Evolutionary conservation across 192 early-diverging fungal genomes (phyloP), one percentile per base, ranked within the genome.

Genomic region (Backusella macrospora): DNA sequence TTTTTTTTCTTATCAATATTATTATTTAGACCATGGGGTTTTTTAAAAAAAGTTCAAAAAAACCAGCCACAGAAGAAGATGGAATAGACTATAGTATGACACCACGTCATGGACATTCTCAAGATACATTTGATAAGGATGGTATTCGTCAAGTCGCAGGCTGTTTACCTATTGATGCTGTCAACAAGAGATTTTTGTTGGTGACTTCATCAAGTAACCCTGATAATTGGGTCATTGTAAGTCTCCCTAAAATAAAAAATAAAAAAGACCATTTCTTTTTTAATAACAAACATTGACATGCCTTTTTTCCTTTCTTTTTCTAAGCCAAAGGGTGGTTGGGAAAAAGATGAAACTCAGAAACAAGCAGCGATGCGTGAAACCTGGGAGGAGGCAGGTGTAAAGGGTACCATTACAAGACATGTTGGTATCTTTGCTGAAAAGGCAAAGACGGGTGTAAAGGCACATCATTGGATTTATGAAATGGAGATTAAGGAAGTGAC

Each of bases 261-360:
- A n/a, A n/a, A n/a, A n/a, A n/a, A 29, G 44, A 14, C 37, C 26
- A 16, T 38, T 37, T 14, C 23, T 42, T 21, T 12, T 67, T 74
- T 29, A 43, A 84, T 16, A 78, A 85, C 6, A n/a, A n/a, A n/a
- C n/a, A n/a, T n/a, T n/a, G n/a, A 40, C 5, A 16, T 18, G 42
- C 15, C 7, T 48, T 63, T 43, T 18, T n/a, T 38, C 49, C 49
- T 65, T 64, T 43, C 42, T 76, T n/a, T 62, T 43, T 26, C 14
- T 63, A 29, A 83, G 83, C 87, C 89, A 14, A 88, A 90, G 70
- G 89, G 89, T 34, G 89, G 89, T 21, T 90, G 89, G 89, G 89
- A 90, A 68, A 82, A 82, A 65, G 84, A 88, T 52, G 89, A 90
- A 73, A 84, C 86, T 15, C 75, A 84, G 43, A 77, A 82, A 73